A percentile compares a stretch with the other conserved stretches of the same genome.
Conservation (phyloP, 495 filamentous ascomycete species). For the Penicillium verhagenii region DNA sequence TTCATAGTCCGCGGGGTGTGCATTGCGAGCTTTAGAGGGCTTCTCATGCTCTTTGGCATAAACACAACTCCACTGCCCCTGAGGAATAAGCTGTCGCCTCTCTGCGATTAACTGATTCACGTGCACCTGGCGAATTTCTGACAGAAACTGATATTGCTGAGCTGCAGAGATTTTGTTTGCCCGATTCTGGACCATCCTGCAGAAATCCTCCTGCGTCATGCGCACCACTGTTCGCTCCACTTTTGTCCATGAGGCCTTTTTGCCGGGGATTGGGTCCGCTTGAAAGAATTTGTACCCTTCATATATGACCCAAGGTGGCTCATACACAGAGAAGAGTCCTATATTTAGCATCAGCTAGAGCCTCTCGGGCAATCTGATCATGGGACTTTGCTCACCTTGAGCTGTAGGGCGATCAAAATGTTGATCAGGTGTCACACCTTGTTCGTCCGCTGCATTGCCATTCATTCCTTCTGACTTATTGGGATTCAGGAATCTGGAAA, state of each 20-base stretch:
- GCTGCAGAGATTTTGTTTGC: constrained; percentile 27
- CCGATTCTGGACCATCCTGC: constrained; percentile 29
- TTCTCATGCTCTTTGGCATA: constrained; percentile 34
- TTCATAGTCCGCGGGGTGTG: constrained; percentile 29
- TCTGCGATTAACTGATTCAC: constrained; percentile 36
- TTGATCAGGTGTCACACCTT: neutral
- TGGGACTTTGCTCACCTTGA: no score
- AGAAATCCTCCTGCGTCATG: constrained; percentile 27
- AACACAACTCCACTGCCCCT: constrained; percentile 36
- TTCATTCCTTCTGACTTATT: no score
- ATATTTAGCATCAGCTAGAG: neutral
- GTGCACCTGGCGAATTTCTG: constrained; percentile 26
- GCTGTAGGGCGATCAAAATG: no score
- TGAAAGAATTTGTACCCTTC: constrained; percentile 38
- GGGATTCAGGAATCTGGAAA: no score
- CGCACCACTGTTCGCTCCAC: constrained; percentile 30
- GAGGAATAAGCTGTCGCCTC: constrained; percentile 21
- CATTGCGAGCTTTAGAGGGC: constrained; percentile 28
- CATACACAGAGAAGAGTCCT: neutral
- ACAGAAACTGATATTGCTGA: constrained; percentile 33
- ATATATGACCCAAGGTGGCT: constrained; percentile 11
- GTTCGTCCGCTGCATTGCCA: neutral
- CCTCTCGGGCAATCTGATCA: no score
- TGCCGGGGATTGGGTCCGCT: constrained; percentile 28
- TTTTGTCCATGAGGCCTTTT: constrained; percentile 30